A percentile compares a stretch with the other conserved stretches of the same genome.
Conservation (phyloP, 2,329 filamentous ascomycete genomes). For the Phialophora verrucosa region DNA sequence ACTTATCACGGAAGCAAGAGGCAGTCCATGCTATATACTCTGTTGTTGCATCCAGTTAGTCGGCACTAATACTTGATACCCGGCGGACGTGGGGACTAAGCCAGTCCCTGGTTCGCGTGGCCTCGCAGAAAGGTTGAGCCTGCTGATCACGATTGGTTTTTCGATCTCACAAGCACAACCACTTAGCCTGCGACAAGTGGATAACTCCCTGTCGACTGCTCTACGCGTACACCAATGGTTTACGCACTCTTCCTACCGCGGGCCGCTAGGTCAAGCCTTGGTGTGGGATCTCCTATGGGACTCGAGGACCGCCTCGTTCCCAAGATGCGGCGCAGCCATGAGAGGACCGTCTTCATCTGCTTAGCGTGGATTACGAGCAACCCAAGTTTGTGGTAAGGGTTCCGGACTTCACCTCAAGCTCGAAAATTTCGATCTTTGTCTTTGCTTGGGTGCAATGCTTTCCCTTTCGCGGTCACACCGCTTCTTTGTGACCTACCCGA, state of each 20-base stretch:
- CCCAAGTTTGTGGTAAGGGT: neutral
- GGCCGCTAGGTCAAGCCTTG: neutral
- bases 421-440: neutral
- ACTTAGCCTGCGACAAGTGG: neutral
- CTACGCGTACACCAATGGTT: neutral
- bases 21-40: constrained; percentile 2
- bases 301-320: neutral
- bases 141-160: neutral
- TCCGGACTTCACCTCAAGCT: constrained; percentile 1
- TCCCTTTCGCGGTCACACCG: neutral
- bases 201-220: neutral
- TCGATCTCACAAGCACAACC: neutral
- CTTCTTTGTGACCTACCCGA: neutral
- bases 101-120: neutral
- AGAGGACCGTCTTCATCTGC: neutral
- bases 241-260: neutral
- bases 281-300: neutral
- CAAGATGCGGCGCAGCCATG: neutral
- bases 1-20: neutral
- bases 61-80: neutral
- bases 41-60: neutral
- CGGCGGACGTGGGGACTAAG: neutral
- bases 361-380: neutral
- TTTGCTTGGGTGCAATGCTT: neutral
- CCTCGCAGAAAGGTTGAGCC: neutral